Conservation (phyloP, 2,329 filamentous ascomycete species). For the Lomentospora prolificans region DNA sequence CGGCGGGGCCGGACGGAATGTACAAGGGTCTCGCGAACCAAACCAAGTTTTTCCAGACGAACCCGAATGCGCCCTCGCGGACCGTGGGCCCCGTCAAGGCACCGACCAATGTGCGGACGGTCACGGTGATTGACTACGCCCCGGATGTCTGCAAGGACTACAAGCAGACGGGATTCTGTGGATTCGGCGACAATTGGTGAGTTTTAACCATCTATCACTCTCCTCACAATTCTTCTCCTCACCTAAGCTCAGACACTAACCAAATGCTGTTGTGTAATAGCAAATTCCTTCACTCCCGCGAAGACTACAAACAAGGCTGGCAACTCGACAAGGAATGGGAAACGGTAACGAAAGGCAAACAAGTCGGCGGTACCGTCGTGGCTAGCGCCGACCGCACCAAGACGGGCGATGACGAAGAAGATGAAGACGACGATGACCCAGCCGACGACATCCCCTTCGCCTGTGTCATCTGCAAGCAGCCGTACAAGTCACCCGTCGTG, state of each 20-base stretch:
- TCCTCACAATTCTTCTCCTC: background rate
- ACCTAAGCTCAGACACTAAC: background rate
- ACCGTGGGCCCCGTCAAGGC: slow-evolving; percentile 74
- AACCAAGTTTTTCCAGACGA: slow-evolving; percentile 68
- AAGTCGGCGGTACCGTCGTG: slow-evolving; percentile 49
- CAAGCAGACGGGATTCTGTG: slow-evolving; percentile 48
- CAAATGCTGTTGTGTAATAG: background rate
- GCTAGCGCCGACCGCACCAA: slow-evolving; percentile 44
- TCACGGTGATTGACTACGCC: slow-evolving; percentile 83
- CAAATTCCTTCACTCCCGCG: slow-evolving; percentile 68
- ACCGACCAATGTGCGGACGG: slow-evolving; percentile 78
- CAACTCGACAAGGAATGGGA: slow-evolving; percentile 95
- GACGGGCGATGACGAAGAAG: slow-evolving; percentile 24
- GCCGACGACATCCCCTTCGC: slow-evolving; percentile 79
- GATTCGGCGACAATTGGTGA: slow-evolving; percentile 54
- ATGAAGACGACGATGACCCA: slow-evolving; percentile 49
- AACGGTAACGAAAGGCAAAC: slow-evolving; percentile 61
- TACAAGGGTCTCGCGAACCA: slow-evolving; percentile 71
- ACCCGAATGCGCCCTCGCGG: slow-evolving; percentile 49
- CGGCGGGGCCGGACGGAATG: slow-evolving; percentile 36
- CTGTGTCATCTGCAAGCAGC: slow-evolving; percentile 73
- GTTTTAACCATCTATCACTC: background rate
- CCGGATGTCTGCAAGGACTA: slow-evolving; percentile 88
- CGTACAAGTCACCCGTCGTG: slow-evolving; percentile 70
- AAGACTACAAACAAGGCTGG: slow-evolving; percentile 86